phyloP scores from a whole-genome alignment of 1,139 yeast species.

The Geotrichum aggregatum region DNA sequence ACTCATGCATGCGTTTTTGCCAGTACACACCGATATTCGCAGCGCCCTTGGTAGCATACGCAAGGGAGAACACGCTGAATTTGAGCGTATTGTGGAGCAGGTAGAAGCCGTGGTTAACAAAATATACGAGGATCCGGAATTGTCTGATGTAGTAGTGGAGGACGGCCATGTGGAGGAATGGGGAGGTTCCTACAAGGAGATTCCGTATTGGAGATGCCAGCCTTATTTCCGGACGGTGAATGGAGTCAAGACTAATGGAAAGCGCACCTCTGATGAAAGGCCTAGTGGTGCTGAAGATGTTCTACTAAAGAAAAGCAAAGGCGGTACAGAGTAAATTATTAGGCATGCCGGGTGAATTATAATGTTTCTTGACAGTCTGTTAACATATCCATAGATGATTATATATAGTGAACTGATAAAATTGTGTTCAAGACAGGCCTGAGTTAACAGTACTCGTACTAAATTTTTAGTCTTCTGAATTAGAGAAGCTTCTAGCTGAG shows the following conservation, averaged over 20 bases:
- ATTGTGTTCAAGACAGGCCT: too few relatives aligned
- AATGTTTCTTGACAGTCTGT: too few relatives aligned
- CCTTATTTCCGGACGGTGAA: constrained; percentile 87
- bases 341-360: too few relatives aligned
- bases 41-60: constrained; percentile 60
- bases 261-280: constrained; percentile 22
- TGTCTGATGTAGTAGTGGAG: constrained; percentile 49
- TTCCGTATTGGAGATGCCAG: constrained; percentile 98
- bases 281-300: constrained; percentile 1
- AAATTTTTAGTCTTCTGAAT: too few relatives aligned
- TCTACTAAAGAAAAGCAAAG: constrained; percentile 1
- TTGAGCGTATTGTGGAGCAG: constrained; percentile 64
- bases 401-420: too few relatives aligned
- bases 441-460: too few relatives aligned
- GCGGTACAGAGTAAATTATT: not conserved
- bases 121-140: constrained; percentile 49
- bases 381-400: too few relatives aligned
- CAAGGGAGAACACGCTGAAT: constrained; percentile 46
- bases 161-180: constrained; percentile 55
- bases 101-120: constrained; percentile 64
- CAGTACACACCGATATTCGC: constrained; percentile 71
- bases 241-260: constrained; percentile 46
- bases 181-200: constrained; percentile 76
- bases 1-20: constrained; percentile 70
- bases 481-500: too few relatives aligned